Conservation (phyloP, 1,284 basidiomycete species). For the Ceratobasidium sp. region DNA sequence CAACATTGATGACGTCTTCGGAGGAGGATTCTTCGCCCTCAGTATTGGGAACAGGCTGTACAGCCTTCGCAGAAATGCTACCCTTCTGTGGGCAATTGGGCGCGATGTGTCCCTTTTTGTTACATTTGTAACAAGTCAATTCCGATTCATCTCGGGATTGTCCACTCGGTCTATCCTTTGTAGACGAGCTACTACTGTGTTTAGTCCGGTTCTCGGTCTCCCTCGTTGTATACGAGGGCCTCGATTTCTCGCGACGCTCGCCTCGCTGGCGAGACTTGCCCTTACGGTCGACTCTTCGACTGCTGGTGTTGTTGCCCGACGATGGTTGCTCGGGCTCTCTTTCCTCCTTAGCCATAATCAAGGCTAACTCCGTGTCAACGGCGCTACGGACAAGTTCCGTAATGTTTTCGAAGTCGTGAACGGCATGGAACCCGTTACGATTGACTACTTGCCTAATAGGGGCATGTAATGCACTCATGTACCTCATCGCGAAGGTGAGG, state of each 20-base stretch:
- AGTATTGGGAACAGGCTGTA: neutral
- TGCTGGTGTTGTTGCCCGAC: neutral
- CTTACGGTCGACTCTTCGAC: neutral
- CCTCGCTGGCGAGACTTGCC: neutral
- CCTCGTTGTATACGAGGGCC: neutral
- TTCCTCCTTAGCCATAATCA: neutral
- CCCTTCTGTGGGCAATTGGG: neutral
- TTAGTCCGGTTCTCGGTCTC: neutral
- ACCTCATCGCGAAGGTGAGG: neutral
- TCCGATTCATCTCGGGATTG: neutral
- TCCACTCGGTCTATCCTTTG: neutral
- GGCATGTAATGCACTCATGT: neutral
- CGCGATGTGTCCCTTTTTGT: neutral
- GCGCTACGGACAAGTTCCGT: neutral
- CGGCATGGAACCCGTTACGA: neutral
- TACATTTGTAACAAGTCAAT: neutral
- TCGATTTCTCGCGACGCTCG: neutral
- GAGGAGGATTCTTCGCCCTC: neutral
- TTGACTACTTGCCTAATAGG: neutral
- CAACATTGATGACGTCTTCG: neutral
- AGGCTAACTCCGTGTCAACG: neutral
- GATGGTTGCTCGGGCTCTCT: neutral
- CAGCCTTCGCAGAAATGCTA: neutral
- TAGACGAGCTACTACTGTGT: neutral
- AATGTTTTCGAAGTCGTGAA: neutral